Percentiles rank a stretch among this genome's conserved stretches.
Evolutionary conservation across 306 rosid species (phyloP).

Genomic region (Rosa rugosa): DNA sequence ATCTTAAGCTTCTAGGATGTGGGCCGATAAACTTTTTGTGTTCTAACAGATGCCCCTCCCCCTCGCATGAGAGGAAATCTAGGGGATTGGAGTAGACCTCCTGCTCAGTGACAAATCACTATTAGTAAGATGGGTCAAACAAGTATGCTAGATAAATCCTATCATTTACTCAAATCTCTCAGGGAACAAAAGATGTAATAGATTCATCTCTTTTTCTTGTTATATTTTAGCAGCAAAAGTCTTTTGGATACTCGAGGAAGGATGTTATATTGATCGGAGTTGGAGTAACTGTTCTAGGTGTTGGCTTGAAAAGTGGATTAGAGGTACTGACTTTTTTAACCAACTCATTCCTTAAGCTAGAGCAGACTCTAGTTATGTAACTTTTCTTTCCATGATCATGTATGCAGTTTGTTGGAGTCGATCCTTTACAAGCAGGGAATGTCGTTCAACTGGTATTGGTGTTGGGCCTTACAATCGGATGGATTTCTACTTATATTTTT

Average conservation of each 20-base stretch:
- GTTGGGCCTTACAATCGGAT: conserved; percentile 88
- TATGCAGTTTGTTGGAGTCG: conserved; percentile 76
- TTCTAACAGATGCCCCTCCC: too few species aligned
- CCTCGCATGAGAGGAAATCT: too few species aligned
- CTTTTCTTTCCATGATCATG: conserved; percentile 20
- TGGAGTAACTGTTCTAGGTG: conserved; percentile 73
- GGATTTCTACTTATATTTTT: conserved; percentile 90
- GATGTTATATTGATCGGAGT: conserved; percentile 89
- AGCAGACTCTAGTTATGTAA: conserved; percentile 10
- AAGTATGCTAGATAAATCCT: not conserved
- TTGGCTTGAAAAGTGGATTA: conserved; percentile 80
- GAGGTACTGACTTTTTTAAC: conserved; percentile 50
- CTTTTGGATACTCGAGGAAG: conserved; percentile 91
- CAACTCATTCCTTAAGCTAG: not conserved
- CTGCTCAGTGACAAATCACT: not conserved
- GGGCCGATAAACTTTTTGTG: not conserved
- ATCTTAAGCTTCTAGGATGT: not conserved
- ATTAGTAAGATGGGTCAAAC: not conserved
- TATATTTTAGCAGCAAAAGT: conserved; percentile 44
- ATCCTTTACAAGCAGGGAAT: conserved; percentile 93
- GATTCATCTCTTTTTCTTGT: not conserved
- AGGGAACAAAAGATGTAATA: not conserved
- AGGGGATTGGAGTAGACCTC: not conserved
- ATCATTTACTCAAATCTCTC: too few species aligned
- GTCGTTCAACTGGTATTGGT: conserved; percentile 93